Conservation (phyloP, 2,329 filamentous ascomycete species). For the Colletotrichum graminicola region DNA sequence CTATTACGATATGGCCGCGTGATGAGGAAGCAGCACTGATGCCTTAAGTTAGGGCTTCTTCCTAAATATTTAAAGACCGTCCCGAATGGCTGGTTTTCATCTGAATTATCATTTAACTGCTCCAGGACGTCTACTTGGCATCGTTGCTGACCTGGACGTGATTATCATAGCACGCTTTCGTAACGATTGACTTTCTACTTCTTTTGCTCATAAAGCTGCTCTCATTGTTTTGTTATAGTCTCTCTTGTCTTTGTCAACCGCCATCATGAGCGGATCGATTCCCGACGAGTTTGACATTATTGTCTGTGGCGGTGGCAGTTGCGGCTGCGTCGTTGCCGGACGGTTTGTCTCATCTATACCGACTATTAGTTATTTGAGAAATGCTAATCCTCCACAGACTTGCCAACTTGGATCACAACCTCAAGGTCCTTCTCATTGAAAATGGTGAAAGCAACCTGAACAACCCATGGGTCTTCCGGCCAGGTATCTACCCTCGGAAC, state of each 20-base stretch:
- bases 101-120: not conserved
- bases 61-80: conserved; percentile 36
- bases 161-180: conserved; percentile 29
- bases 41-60: conserved; percentile 12
- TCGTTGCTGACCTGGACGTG: conserved; percentile 28
- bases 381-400: conserved; percentile 63
- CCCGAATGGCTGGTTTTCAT: conserved; percentile 13
- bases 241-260: not conserved
- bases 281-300: conserved; percentile 87
- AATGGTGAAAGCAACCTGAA: conserved; percentile 80
- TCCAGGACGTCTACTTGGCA: conserved; percentile 13
- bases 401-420: conserved; percentile 81
- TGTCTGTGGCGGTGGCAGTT: conserved; percentile 80
- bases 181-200: not conserved
- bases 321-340: conserved; percentile 69
- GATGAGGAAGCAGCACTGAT: not conserved
- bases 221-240: not conserved
- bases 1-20: conserved; percentile 21
- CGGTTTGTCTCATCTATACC: conserved; percentile 55
- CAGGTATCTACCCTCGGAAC: conserved; percentile 82
- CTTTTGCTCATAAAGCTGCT: not conserved
- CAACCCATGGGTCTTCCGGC: conserved; percentile 82
- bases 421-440: conserved; percentile 77
- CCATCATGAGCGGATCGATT: conserved; percentile 55
- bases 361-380: conserved; percentile 51